Evolutionary conservation across 495 filamentous ascomycete species (phyloP).

Genomic region (Tuber aestivum): DNA sequence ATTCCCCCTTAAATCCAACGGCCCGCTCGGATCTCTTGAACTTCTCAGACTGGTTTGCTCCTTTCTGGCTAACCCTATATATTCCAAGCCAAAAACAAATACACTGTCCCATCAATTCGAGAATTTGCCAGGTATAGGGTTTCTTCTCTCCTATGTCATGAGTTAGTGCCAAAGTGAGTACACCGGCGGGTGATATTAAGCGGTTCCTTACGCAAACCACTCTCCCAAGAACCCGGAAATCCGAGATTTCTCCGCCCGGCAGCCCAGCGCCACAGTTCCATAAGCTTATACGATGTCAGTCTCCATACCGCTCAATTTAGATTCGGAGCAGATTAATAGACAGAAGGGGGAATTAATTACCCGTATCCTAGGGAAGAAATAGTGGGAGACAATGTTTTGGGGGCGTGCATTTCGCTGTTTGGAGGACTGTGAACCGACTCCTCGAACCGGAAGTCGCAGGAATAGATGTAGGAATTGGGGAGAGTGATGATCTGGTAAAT

Average conservation of each 20-base stretch:
- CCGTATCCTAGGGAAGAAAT: background rate
- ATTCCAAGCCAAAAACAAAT: background rate
- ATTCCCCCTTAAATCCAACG: background rate
- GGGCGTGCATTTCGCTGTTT: background rate
- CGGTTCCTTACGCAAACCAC: background rate
- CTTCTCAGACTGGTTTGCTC: background rate
- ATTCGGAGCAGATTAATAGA: background rate
- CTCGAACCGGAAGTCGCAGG: background rate
- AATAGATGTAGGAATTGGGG: background rate
- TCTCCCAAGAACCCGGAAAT: background rate
- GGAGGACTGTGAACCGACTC: background rate
- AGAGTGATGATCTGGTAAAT: background rate
- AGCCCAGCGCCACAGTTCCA: background rate
- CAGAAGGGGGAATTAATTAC: background rate
- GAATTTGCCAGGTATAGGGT: background rate
- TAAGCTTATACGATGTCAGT: background rate
- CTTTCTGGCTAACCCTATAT: background rate
- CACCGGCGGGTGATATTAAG: background rate
- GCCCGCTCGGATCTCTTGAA: background rate
- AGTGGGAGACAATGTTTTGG: background rate
- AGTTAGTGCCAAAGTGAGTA: background rate
- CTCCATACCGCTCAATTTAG: background rate
- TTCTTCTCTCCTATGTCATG: background rate
- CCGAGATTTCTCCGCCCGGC: background rate
- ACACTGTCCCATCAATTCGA: background rate